phyloP scores from a whole-genome alignment of 768 basidiomycete genomes.

The Kwoniella newhampshirensis region DNA sequence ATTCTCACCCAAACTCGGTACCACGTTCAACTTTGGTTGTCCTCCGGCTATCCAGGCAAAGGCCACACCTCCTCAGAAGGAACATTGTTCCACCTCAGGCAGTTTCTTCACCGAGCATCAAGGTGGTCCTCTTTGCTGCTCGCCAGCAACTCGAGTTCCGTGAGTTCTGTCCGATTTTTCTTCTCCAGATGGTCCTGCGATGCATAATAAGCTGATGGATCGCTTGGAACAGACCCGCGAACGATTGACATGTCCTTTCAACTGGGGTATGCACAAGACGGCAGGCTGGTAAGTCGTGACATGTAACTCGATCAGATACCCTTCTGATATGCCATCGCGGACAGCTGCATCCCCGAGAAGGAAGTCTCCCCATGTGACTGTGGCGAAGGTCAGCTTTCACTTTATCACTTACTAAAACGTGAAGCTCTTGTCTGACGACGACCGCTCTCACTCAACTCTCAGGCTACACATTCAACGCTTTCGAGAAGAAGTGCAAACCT shows the following conservation, averaged over 20 bases:
- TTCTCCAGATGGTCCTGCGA: not conserved
- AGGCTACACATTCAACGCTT: conserved; percentile 30
- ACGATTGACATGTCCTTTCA: conserved; percentile 20
- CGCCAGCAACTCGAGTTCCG: conserved; percentile 25
- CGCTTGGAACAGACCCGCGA: not conserved
- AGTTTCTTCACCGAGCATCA: conserved; percentile 28
- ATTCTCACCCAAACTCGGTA: not conserved
- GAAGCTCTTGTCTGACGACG: too few species aligned
- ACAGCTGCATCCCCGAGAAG: conserved; percentile 18
- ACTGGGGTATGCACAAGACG: conserved; percentile 15
- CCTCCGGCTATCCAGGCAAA: conserved; percentile 10
- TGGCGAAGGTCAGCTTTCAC: conserved; percentile 43
- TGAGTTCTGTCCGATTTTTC: not conserved
- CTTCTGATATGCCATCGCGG: not conserved
- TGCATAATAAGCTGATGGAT: not conserved
- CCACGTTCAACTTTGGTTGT: conserved; percentile 22
- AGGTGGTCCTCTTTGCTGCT: conserved; percentile 26
- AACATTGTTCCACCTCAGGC: conserved; percentile 22
- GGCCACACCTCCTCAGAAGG: conserved; percentile 15
- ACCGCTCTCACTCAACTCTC: not conserved
- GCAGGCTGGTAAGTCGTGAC: conserved; percentile 12
- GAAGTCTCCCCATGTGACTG: conserved; percentile 35
- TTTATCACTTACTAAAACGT: not conserved
- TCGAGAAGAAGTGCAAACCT: conserved; percentile 18
- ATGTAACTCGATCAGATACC: too few species aligned